Conservation (phyloP, 2,329 filamentous ascomycete species). For the Fusarium subtropicale region DNA sequence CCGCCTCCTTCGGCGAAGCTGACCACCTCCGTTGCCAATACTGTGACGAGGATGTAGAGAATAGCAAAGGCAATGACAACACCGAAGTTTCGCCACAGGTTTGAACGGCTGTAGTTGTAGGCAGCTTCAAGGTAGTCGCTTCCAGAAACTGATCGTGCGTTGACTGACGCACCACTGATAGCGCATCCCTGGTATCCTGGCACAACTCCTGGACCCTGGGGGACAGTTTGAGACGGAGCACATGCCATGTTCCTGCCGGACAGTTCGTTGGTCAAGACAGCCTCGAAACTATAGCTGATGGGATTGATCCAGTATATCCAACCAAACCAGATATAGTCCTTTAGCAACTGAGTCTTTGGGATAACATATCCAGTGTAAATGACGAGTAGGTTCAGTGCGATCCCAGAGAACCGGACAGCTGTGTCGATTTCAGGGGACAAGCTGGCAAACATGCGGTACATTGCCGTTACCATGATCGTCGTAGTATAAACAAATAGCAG, state of each 20-base stretch:
- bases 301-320: slow-evolving; percentile 76
- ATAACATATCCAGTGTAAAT: slow-evolving; percentile 75
- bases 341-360: slow-evolving; percentile 63
- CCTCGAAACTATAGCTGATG: slow-evolving; percentile 73
- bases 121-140: slow-evolving; percentile 62
- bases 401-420: slow-evolving; percentile 68
- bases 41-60: slow-evolving; percentile 37
- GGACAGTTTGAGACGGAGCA: slow-evolving; percentile 58
- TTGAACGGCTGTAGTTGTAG: slow-evolving; percentile 57
- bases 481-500: slow-evolving; percentile 69
- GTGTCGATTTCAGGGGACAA: slow-evolving; percentile 70
- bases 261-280: slow-evolving; percentile 67
- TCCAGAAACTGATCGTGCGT: slow-evolving; percentile 59
- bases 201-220: slow-evolving; percentile 56
- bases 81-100: slow-evolving; percentile 43
- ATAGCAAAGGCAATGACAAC: slow-evolving; percentile 36
- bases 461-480: slow-evolving; percentile 65
- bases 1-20: slow-evolving; percentile 65
- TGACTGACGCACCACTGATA: slow-evolving; percentile 60
- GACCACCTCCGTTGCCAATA: slow-evolving; percentile 34
- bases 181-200: slow-evolving; percentile 65
- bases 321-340: slow-evolving; percentile 74
- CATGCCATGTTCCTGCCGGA: slow-evolving; percentile 64
- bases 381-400: slow-evolving; percentile 69
- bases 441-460: slow-evolving; percentile 66